These are phyloP conservation scores for Lipomyces sp. DNA, from an alignment of 805 yeast species.

Conservation along the genomic window DNA sequence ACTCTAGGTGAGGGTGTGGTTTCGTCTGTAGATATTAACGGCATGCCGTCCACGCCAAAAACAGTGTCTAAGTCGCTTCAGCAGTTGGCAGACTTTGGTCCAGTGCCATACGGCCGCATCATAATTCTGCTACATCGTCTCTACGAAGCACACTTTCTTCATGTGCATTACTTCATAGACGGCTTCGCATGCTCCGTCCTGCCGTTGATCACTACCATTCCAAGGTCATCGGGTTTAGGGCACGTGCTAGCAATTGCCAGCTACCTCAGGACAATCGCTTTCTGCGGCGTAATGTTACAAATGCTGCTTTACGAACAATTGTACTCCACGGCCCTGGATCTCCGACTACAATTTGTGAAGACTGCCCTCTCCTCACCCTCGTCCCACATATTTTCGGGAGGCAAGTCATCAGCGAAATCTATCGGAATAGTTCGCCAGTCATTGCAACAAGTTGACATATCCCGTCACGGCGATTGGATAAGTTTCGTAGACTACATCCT, in stretches of 20 bases:
- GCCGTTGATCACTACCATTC: constrained; percentile 8
- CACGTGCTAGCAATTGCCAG: constrained; percentile 13
- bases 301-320: constrained; percentile 31
- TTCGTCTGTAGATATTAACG: neutral
- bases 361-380: neutral
- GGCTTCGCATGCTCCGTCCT: constrained; percentile 28
- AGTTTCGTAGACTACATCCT: constrained; percentile 29
- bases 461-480: constrained; percentile 8
- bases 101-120: constrained; percentile 18
- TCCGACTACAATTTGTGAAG: constrained; percentile 11
- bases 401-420: constrained; percentile 1
- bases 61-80: neutral
- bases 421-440: constrained; percentile 4
- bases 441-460: constrained; percentile 5
- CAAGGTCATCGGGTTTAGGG: constrained; percentile 1
- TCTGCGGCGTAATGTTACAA: constrained; percentile 31
- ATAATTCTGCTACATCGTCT: constrained; percentile 31
- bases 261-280: constrained; percentile 27
- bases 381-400: too few relatives aligned
- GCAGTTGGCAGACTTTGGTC: neutral
- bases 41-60: neutral
- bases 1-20: neutral
- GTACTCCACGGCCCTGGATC: constrained; percentile 21
- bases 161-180: constrained; percentile 36
- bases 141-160: constrained; percentile 39